Conservation (phyloP, 2,329 filamentous ascomycete genomes). For the Talaromyces verruculosus region DNA sequence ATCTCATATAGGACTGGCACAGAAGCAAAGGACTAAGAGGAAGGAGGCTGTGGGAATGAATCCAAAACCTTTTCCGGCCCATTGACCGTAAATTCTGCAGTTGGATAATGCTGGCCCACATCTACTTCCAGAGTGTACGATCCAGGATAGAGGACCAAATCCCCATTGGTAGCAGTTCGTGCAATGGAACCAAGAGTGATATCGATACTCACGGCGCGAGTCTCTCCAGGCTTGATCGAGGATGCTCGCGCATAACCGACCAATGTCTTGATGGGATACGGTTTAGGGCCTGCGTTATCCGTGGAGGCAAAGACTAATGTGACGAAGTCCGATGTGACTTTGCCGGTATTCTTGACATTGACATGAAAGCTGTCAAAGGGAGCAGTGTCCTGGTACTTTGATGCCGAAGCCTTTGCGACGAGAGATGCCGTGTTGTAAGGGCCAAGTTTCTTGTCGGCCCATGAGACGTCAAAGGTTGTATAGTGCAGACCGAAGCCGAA, state of each 20-base stretch:
- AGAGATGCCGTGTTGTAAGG: slow-evolving; percentile 15
- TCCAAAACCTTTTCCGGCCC: slow-evolving; percentile 27
- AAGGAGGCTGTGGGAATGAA: slow-evolving; percentile 27
- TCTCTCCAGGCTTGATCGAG: slow-evolving; percentile 25
- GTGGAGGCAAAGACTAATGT: slow-evolving; percentile 35
- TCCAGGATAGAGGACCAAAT: slow-evolving; percentile 37
- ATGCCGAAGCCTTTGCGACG: slow-evolving; percentile 19
- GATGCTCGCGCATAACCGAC: slow-evolving; percentile 31
- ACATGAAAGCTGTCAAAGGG: slow-evolving; percentile 32
- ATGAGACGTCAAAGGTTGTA: slow-evolving; percentile 34
- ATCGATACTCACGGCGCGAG: slow-evolving; percentile 27
- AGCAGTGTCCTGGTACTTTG: slow-evolving; percentile 28
- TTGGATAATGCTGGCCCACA: slow-evolving; percentile 28
- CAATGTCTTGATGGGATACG: slow-evolving; percentile 38
- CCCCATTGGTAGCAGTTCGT: slow-evolving; percentile 32
- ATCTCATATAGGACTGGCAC: too few species aligned
- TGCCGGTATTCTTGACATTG: slow-evolving; percentile 35
- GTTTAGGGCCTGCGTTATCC: slow-evolving; percentile 32
- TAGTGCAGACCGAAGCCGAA: slow-evolving; percentile 45
- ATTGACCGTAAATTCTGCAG: slow-evolving; percentile 26
- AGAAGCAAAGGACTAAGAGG: background rate
- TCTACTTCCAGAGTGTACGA: slow-evolving; percentile 35
- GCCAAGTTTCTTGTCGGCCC: background rate
- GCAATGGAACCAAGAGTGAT: slow-evolving; percentile 35
- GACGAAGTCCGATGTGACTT: slow-evolving; percentile 36